These are phyloP conservation scores for Venturia aucupariae DNA, from an alignment of 2,329 filamentous ascomycete species.

Conservation along the genomic window DNA sequence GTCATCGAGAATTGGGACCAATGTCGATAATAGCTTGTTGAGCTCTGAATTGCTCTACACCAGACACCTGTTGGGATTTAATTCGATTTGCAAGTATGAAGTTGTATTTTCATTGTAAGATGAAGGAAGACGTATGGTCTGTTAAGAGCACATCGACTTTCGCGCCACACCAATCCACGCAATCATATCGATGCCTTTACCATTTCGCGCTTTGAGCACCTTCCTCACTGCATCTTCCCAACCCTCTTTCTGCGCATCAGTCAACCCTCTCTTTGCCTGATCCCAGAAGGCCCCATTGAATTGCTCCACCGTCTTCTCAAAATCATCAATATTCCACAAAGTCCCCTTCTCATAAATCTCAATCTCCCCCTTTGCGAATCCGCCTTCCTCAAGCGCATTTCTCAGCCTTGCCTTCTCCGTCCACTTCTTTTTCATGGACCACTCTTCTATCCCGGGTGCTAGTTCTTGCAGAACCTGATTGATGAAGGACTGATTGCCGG, in stretches of 20 bases:
- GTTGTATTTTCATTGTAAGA: too few relatives aligned
- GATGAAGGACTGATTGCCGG: conserved; percentile 1
- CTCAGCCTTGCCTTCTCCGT: neutral
- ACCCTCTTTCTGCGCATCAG: neutral
- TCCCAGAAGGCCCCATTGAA: neutral
- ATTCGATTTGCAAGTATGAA: too few relatives aligned
- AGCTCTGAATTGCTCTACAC: too few relatives aligned
- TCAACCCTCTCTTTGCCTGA: neutral
- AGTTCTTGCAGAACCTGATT: neutral
- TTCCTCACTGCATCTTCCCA: neutral
- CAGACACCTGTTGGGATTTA: too few relatives aligned
- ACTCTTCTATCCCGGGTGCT: neutral
- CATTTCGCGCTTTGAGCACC: neutral
- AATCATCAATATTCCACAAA: neutral
- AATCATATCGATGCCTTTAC: conserved; percentile 9
- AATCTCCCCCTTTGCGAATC: neutral
- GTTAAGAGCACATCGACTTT: neutral
- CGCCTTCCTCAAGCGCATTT: neutral
- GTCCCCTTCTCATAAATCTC: neutral
- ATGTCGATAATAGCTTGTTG: too few relatives aligned
- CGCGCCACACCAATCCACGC: neutral
- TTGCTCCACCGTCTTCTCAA: neutral
- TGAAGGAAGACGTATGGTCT: too few relatives aligned
- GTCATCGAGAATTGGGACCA: too few relatives aligned
- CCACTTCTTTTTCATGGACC: neutral